Evolutionary conservation across 2,329 filamentous ascomycete species (phyloP).

Genomic region (Chaetomium olivaceum): DNA sequence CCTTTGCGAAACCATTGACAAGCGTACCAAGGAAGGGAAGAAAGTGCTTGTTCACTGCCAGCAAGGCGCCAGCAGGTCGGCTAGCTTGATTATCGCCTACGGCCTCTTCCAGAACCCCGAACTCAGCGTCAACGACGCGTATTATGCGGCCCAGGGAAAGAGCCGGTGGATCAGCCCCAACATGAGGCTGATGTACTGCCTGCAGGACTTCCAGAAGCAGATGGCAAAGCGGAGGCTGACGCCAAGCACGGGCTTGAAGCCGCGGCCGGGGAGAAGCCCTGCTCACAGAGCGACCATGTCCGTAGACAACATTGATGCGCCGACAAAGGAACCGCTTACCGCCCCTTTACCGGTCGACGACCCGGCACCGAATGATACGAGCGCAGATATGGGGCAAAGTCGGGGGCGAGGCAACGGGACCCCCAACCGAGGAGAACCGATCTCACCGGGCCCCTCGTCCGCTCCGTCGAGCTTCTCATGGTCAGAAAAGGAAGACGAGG

Average conservation of each 20-base stretch:
- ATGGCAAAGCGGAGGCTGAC: conserved; percentile 52
- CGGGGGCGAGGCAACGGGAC: conserved; percentile 57
- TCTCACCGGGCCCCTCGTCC: conserved; percentile 65
- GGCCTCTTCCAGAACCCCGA: conserved; percentile 77
- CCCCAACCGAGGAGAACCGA: conserved; percentile 47
- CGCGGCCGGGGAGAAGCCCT: conserved; percentile 54
- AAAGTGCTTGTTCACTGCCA: conserved; percentile 82
- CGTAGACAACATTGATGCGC: conserved; percentile 56
- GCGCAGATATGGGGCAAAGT: conserved; percentile 44
- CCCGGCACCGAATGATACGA: conserved; percentile 43
- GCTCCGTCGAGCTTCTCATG: conserved; percentile 65
- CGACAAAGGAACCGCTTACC: conserved; percentile 59
- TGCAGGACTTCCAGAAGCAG: conserved; percentile 77
- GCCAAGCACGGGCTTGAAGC: conserved; percentile 50
- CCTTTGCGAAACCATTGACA: conserved; percentile 75
- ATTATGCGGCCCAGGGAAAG: conserved; percentile 75
- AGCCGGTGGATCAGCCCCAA: conserved; percentile 89
- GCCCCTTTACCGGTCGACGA: conserved; percentile 61
- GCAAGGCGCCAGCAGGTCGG: conserved; percentile 81
- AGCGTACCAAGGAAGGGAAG: conserved; percentile 70
- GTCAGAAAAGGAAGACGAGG: conserved; percentile 51
- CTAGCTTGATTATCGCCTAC: conserved; percentile 83
- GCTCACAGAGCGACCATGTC: conserved; percentile 62
- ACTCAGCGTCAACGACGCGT: conserved; percentile 78
- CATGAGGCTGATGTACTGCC: conserved; percentile 87